phyloP scores from a whole-genome alignment of 192 early-diverging fungal genomes.

The Nowakowskiella sp. region DNA sequence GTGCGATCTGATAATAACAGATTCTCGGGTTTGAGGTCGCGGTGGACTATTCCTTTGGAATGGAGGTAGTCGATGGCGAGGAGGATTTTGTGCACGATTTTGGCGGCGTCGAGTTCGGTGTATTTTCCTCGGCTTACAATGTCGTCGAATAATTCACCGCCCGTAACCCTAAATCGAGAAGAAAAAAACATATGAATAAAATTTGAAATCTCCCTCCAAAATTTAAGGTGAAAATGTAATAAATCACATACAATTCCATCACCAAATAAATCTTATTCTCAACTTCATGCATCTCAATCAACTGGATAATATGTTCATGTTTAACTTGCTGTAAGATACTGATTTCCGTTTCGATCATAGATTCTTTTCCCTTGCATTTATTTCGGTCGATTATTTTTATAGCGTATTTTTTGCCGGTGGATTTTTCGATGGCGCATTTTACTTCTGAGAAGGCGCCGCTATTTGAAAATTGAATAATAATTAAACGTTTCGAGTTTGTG shows the following conservation, averaged over 20 bases:
- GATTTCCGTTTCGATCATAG: conserved; percentile 76
- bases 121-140: conserved; percentile 70
- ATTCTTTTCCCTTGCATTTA: conserved; percentile 62
- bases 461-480: background rate
- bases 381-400: conserved; percentile 81
- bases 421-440: conserved; percentile 53
- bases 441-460: conserved; percentile 72
- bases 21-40: conserved; percentile 82
- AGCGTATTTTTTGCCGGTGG: conserved; percentile 59
- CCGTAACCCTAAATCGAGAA: conserved; percentile 47
- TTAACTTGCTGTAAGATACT: conserved; percentile 58
- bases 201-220: conserved; percentile 12
- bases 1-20: conserved; percentile 44
- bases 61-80: conserved; percentile 82
- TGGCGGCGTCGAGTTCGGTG: conserved; percentile 67
- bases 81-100: conserved; percentile 71
- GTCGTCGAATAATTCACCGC: conserved; percentile 90
- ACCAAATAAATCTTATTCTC: conserved; percentile 44
- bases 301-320: conserved; percentile 57
- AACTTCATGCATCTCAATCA: conserved; percentile 53
- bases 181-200: conserved; percentile 22
- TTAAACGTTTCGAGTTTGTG: background rate
- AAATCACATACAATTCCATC: conserved; percentile 46
- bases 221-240: conserved; percentile 2
- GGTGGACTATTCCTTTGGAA: conserved; percentile 73